phyloP scores from a whole-genome alignment of 306 rosid genomes.

The Ziziphus jujuba region DNA sequence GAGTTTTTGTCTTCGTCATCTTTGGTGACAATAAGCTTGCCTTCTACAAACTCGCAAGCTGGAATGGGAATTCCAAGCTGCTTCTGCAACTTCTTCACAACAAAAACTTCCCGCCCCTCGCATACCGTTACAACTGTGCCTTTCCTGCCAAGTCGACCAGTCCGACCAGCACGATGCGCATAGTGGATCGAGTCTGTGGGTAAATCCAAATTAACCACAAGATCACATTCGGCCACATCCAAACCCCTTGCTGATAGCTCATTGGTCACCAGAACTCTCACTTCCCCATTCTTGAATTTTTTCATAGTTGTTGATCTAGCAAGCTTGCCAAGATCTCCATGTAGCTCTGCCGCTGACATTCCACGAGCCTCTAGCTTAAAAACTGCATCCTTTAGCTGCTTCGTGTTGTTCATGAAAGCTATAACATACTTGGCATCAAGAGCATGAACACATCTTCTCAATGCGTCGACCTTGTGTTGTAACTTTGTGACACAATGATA shows the following conservation, averaged over 20 bases:
- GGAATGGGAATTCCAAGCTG: conserved; percentile 69
- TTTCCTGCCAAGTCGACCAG: conserved; percentile 87
- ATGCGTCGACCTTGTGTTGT: conserved; percentile 85
- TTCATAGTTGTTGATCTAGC: conserved; percentile 80
- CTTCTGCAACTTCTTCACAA: conserved; percentile 82
- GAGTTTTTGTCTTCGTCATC: conserved; percentile 38
- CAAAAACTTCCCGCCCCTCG: conserved; percentile 85
- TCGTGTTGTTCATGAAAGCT: conserved; percentile 91
- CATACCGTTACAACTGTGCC: conserved; percentile 83
- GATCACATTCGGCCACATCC: conserved; percentile 96
- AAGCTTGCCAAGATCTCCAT: conserved; percentile 96
- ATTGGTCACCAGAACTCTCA: conserved; percentile 81
- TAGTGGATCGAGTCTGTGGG: conserved; percentile 90
- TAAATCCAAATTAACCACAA: conserved; percentile 83
- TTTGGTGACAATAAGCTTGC: conserved; percentile 49
- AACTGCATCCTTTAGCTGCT: conserved; percentile 86
- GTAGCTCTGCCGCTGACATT: conserved; percentile 74
- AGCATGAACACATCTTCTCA: conserved; percentile 89
- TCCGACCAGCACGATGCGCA: conserved; percentile 93
- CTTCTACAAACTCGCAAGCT: conserved; percentile 68
- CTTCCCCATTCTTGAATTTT: conserved; percentile 82
- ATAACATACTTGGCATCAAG: conserved; percentile 83
- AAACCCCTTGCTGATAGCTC: conserved; percentile 92
- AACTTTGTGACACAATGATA: conserved; percentile 69
- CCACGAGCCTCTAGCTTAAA: conserved; percentile 95